Base-by-base conservation (phyloP, 805 yeast species). In the Wickerhamiella kazuoi region DNA sequence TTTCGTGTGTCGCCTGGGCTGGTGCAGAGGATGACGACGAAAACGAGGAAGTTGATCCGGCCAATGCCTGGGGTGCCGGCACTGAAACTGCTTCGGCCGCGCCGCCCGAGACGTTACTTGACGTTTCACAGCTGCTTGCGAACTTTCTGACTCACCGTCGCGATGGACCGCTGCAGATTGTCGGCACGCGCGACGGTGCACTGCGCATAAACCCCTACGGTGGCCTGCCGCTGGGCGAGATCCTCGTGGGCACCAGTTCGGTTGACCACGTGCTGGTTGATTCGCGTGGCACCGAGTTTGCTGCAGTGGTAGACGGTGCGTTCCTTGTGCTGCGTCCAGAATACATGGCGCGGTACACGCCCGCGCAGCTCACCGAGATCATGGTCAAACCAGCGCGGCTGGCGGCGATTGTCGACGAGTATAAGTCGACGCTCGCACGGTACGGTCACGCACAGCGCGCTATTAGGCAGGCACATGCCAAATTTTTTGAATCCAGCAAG, bases 201-300 rank as follows among this genome's bases (percentile, higher is more conserved):
- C 32, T 63, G 4, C 41, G 45, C 14, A 30, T 63, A 3, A 50
- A 54, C 2, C 43, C 63, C 7, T 54, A 61, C 43, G 66, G 64
- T 0, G 44, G 57, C 17, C 59, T 60, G 33, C 41, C 50, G 7
- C 45, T 60, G 6, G 63, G 55, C 2, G 45, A 45, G n/a, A 33
- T 49, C 29, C 17, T 29, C 9, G 15, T 45, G 7, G 41, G 37
- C 29, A 4, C 34, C 17, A 21, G 24, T 8, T 32, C 44, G 4
- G 32, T 46, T 8, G 30, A 34, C 16, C 39, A 19, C 16, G 34
- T 44, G 18, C 3, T 14, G 11, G 39, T 37, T 3, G 30, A 32
- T 6, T 44, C 35, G 4, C 17, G 24, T 2, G 11, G n/a, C 2
- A 35, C 33, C 13, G 44, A 41, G 14, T 46, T 40, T 29, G 34